Conservation (phyloP, 2,329 filamentous ascomycete species). For the Colletotrichum orchidophilum region DNA sequence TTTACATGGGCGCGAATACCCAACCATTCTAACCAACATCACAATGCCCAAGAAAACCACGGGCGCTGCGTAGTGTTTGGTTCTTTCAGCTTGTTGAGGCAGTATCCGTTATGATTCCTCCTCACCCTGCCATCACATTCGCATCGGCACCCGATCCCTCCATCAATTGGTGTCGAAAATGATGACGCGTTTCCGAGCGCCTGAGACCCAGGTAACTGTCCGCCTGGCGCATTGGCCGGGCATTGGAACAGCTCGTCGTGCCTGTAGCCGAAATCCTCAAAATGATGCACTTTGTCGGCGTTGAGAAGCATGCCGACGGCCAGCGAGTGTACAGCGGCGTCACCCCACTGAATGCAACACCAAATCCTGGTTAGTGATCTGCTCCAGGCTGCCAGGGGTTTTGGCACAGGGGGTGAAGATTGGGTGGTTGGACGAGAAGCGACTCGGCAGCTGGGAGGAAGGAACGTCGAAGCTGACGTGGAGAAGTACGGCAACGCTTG, state of each 20-base stretch:
- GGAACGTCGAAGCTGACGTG: not conserved
- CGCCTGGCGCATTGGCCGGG: conserved; percentile 47
- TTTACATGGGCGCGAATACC: not conserved
- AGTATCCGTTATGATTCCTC: not conserved
- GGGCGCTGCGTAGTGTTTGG: not conserved
- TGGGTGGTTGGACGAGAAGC: not conserved
- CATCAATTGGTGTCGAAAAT: conserved; percentile 42
- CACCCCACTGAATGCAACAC: conserved; percentile 48
- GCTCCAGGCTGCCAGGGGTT: not conserved
- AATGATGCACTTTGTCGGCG: conserved; percentile 52
- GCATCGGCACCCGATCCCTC: conserved; percentile 31
- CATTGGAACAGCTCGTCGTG: conserved; percentile 47
- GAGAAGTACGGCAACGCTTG: not conserved
- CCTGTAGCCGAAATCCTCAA: conserved; percentile 54
- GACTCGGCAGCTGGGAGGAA: not conserved
- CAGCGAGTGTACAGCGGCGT: conserved; percentile 54
- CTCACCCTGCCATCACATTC: not conserved
- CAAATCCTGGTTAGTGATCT: conserved; percentile 10
- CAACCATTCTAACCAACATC: not conserved
- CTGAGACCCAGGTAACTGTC: conserved; percentile 45
- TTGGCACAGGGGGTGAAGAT: conserved; percentile 1
- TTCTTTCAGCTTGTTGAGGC: not conserved
- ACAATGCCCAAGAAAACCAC: not conserved
- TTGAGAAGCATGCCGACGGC: conserved; percentile 52
- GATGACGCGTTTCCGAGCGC: conserved; percentile 40